Evolutionary conservation across 116 monocot species (phyloP), one percentile per base, ranked within the genome.

Genomic region (Iris pallida): DNA sequence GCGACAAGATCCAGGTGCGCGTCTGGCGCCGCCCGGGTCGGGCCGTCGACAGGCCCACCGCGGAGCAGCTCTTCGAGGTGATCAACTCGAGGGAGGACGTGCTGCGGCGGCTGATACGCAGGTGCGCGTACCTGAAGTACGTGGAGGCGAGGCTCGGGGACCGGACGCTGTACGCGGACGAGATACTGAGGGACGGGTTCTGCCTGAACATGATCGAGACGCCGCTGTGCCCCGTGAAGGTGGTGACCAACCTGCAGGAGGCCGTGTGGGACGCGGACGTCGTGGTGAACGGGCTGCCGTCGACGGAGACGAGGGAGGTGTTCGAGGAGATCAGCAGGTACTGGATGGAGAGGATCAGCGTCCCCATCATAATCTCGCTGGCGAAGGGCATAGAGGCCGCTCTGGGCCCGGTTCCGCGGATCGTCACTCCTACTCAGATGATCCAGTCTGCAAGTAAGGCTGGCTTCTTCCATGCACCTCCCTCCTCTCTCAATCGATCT

Each of bases 201-300:
- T 93, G 93, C 78, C 61, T 93, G 70, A 93, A 93, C 76, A 93
- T 93, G 93, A 86, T 93, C 11, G 89, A 93, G 7, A 93, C 93
- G 5, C 93, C 93, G 1, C 66, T 93, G 15, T 93, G 93, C 56
- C 93, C 86, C 4, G 61, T 93, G 71, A 93, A 93, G 68, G 89
- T 93, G 30, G 93, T 93, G 63, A 89, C 89, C 4, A 93, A 93
- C 68, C 58, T 93, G 71, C 93, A 93, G 76, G 93, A 93, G 82
- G 93, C 93, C 1, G 89, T 93, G 2, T 93, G 93, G 93, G 93
- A 93, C 73, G 93, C 93, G 0, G 93, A 93, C 71, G 87, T 93
- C 42, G 93, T 93, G 8, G 70, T 93, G 7, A 93, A 93, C 65
- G 93, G 86, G 5, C 55, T 93, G 80, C 93, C 94, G 4, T 94